A percentile compares a stretch with the other conserved stretches of the same genome.
Conservation (phyloP, 73 alveolate genomes). For the Paramecium bursaria region DNA sequence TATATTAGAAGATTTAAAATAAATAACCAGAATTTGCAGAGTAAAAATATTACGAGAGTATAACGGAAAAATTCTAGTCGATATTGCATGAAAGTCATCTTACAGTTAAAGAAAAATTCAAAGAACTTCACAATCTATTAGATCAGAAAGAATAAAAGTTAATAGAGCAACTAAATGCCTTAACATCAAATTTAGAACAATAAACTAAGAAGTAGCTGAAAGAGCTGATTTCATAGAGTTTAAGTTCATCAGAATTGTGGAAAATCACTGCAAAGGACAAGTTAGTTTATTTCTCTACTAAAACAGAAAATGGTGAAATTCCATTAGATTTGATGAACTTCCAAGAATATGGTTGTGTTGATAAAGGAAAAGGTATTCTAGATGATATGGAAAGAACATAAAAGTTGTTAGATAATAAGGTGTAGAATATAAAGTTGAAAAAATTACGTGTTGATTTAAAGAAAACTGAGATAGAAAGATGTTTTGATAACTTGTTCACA, state of each 20-base stretch:
- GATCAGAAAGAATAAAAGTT: slow-evolving; percentile 11
- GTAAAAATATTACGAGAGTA: background rate
- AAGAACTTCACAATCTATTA: slow-evolving; percentile 15
- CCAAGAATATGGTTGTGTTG: slow-evolving; percentile 2
- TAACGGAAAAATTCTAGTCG: background rate
- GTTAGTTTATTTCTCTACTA: slow-evolving; percentile 44
- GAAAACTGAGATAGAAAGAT: slow-evolving; percentile 34
- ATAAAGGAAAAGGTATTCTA: slow-evolving; percentile 29
- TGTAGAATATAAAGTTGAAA: slow-evolving; percentile 13
- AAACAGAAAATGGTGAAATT: slow-evolving; percentile 55
- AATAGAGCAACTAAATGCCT: background rate
- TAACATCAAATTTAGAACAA: slow-evolving; percentile 25
- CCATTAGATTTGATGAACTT: slow-evolving; percentile 25
- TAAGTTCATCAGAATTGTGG: slow-evolving; percentile 34
- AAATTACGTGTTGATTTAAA: slow-evolving; percentile 42
- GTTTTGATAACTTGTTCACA: slow-evolving; percentile 47
- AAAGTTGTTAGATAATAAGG: slow-evolving; percentile 11
- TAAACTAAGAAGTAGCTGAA: slow-evolving; percentile 22
- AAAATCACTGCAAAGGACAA: slow-evolving; percentile 53
- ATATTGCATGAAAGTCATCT: slow-evolving; percentile 5
- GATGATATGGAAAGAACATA: slow-evolving; percentile 30
- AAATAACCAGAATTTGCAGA: slow-evolving; percentile 39
- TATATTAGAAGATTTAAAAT: slow-evolving; percentile 80
- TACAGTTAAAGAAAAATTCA: slow-evolving; percentile 43
- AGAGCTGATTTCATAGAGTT: background rate